phyloP scores from a whole-genome alignment of 2,329 filamentous ascomycete species.

The Meredithiella fracta region DNA sequence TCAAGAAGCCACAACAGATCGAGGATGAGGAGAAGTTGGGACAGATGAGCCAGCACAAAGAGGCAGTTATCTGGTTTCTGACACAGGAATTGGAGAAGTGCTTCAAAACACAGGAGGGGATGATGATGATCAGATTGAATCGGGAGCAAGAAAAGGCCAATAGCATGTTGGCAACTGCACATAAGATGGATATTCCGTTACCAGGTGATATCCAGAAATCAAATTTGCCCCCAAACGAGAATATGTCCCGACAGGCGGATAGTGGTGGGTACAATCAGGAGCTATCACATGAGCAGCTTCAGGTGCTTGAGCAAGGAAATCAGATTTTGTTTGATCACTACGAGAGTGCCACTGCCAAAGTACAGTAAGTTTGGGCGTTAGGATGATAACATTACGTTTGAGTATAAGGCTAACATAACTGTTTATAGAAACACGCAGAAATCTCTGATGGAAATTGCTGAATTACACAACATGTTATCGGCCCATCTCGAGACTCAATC shows the following conservation, averaged over 20 bases:
- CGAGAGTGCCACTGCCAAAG: slow-evolving; percentile 84
- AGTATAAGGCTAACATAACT: neutral
- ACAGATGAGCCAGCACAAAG: slow-evolving; percentile 53
- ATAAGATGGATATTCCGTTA: slow-evolving; percentile 18
- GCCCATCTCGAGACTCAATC: slow-evolving; percentile 73
- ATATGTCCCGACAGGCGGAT: slow-evolving; percentile 17
- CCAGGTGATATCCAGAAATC: slow-evolving; percentile 7
- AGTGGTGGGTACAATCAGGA: slow-evolving; percentile 26
- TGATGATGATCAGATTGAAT: slow-evolving; percentile 82
- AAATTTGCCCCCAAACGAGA: slow-evolving; percentile 14
- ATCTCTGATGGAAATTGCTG: slow-evolving; percentile 80
- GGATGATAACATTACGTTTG: neutral
- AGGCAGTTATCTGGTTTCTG: slow-evolving; percentile 71
- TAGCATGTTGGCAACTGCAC: slow-evolving; percentile 58
- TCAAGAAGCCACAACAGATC: slow-evolving; percentile 47
- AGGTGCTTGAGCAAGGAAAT: slow-evolving; percentile 88
- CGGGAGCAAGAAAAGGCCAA: slow-evolving; percentile 80
- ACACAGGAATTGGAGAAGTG: slow-evolving; percentile 59
- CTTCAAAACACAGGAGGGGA: slow-evolving; percentile 62
- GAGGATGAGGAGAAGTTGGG: slow-evolving; percentile 54
- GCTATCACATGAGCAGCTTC: slow-evolving; percentile 69
- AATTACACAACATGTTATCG: slow-evolving; percentile 77
- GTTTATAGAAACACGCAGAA: slow-evolving; percentile 63
- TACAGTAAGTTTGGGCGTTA: slow-evolving; percentile 48
- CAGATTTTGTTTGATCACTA: slow-evolving; percentile 85